Evolutionary conservation across 345 rosid species (phyloP).

Genomic region (Raphanus sativus): DNA sequence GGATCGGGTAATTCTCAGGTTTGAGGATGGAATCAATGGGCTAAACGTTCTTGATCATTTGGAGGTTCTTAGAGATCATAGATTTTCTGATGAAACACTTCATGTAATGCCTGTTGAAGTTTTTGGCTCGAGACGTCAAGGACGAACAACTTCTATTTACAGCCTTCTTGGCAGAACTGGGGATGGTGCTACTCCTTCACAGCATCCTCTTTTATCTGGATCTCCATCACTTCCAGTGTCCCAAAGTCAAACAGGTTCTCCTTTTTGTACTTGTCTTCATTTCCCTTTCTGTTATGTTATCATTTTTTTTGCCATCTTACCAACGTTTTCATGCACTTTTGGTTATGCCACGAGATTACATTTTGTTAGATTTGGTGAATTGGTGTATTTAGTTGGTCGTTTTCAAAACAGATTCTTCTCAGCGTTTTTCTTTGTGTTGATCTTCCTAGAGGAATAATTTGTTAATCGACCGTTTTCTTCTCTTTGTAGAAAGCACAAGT

Average conservation of each 20-base stretch:
- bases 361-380: too few species aligned
- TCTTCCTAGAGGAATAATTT: constrained; percentile 6
- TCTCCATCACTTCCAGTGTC: constrained; percentile 49
- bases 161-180: constrained; percentile 82
- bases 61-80: constrained; percentile 86
- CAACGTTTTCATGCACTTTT: too few species aligned
- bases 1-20: constrained; percentile 82
- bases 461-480: constrained; percentile 13
- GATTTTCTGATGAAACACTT: constrained; percentile 81
- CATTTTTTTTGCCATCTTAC: too few species aligned
- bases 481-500: constrained; percentile 48
- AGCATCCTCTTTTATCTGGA: constrained; percentile 86
- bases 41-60: constrained; percentile 90
- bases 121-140: constrained; percentile 96
- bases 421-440: not conserved
- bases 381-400: too few species aligned
- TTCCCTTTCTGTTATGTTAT: not conserved
- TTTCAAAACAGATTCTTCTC: not conserved
- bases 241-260: constrained; percentile 65
- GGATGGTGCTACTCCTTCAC: constrained; percentile 60
- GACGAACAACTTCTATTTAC: constrained; percentile 93
- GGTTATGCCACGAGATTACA: too few species aligned
- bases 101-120: constrained; percentile 97
- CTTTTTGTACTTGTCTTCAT: not conserved
- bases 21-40: constrained; percentile 89